phyloP scores from a whole-genome alignment of 176 grass and related monocot species.

The Triticum dicoccoides region DNA sequence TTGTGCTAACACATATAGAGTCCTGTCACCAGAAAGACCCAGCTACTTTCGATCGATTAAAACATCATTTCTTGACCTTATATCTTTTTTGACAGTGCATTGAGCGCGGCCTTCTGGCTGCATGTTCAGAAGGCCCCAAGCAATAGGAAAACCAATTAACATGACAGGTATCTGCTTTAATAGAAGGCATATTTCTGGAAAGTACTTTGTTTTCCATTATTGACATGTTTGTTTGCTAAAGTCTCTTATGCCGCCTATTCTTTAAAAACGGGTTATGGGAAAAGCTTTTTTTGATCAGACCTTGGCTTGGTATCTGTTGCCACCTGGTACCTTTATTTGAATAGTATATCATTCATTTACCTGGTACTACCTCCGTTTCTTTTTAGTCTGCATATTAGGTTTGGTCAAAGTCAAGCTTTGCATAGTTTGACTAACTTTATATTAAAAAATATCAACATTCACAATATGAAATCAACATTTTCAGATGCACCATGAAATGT shows the following conservation, averaged over 20 bases:
- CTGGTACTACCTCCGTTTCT: no score
- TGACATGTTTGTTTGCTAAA: background rate
- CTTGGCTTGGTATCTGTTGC: background rate
- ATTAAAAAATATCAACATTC: no score
- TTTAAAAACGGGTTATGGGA: background rate
- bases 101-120: conserved; percentile 56
- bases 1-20: background rate
- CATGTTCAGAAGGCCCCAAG: conserved; percentile 41
- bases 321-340: background rate
- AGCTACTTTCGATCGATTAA: background rate
- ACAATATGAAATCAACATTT: no score
- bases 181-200: background rate
- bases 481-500: no score
- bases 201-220: background rate
- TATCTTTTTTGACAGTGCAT: conserved; percentile 46
- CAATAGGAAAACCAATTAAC: conserved; percentile 13
- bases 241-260: background rate
- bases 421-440: no score
- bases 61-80: background rate
- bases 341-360: no score
- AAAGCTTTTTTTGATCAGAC: background rate
- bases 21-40: background rate
- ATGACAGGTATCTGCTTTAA: conserved; percentile 4
- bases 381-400: no score
- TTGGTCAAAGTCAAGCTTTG: no score